These are phyloP conservation scores for Sungouiozyma ichnusensis DNA, from an alignment of 805 yeast genomes.

Conservation along the genomic window DNA sequence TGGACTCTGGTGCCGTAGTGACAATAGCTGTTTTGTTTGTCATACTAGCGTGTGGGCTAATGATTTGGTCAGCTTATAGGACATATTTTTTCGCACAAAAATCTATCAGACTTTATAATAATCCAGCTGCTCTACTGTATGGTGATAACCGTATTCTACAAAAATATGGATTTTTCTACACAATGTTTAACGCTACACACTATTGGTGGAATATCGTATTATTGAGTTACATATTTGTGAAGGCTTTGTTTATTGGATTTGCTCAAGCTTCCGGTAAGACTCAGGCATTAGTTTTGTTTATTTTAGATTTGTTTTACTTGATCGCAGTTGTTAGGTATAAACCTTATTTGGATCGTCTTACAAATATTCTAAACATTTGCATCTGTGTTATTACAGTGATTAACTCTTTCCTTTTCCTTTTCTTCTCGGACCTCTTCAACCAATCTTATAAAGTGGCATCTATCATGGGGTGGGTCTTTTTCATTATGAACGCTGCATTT, in stretches of 20 bases:
- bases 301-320: constrained; percentile 64
- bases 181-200: constrained; percentile 72
- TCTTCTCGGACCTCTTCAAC: constrained; percentile 75
- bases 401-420: constrained; percentile 75
- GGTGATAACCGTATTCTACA: constrained; percentile 64
- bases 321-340: constrained; percentile 47
- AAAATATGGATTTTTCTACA: constrained; percentile 80
- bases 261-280: constrained; percentile 74
- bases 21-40: constrained; percentile 69
- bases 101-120: constrained; percentile 51
- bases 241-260: constrained; percentile 63
- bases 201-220: constrained; percentile 76
- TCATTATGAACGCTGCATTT: constrained; percentile 81
- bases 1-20: constrained; percentile 82
- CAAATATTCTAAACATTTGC: constrained; percentile 64
- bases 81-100: constrained; percentile 51
- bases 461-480: constrained; percentile 86
- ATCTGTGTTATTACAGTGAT: constrained; percentile 61
- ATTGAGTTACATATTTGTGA: constrained; percentile 49
- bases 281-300: constrained; percentile 66
- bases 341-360: constrained; percentile 75
- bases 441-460: constrained; percentile 75
- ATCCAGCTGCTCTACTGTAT: constrained; percentile 80
- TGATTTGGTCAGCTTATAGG: constrained; percentile 57
- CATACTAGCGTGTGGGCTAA: constrained; percentile 45